Evolutionary conservation across 371 early-diverging fungal genomes (phyloP).

Genomic region (Mortierella sp.): DNA sequence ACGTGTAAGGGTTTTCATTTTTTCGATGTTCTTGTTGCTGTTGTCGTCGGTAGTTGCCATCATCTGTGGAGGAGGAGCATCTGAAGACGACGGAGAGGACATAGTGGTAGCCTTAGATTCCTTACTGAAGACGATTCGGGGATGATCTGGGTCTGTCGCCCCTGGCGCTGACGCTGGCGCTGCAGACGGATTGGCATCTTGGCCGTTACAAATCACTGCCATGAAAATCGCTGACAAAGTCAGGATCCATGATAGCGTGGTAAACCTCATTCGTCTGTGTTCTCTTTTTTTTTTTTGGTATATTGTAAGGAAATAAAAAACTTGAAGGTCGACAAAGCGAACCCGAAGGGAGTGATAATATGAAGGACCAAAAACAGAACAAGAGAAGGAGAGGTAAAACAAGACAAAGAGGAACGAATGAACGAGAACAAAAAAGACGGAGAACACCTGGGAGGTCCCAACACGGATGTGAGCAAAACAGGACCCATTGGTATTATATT

Average conservation of each 20-base stretch:
- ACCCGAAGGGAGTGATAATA: not conserved
- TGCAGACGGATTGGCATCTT: slow-evolving; percentile 1
- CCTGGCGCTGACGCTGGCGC: not conserved
- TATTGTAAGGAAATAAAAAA: not conserved
- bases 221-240: slow-evolving; percentile 13
- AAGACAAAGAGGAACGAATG: not conserved
- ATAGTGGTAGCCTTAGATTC: slow-evolving; percentile 5
- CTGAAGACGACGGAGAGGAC: not conserved
- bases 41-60: not conserved
- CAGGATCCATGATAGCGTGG: slow-evolving; percentile 17
- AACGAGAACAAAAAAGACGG: not conserved
- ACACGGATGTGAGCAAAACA: not conserved
- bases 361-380: not conserved
- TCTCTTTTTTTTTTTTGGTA: not conserved
- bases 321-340: not conserved
- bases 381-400: not conserved
- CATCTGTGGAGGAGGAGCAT: not conserved
- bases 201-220: slow-evolving; percentile 10
- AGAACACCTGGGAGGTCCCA: not conserved
- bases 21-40: not conserved
- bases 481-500: too few relatives aligned
- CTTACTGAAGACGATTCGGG: slow-evolving; percentile 2
- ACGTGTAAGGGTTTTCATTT: too few relatives aligned
- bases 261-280: slow-evolving; percentile 16
- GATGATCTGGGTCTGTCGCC: not conserved